Conservation (phyloP, 2,329 filamentous ascomycete species). For the Penicillium crustosum region DNA sequence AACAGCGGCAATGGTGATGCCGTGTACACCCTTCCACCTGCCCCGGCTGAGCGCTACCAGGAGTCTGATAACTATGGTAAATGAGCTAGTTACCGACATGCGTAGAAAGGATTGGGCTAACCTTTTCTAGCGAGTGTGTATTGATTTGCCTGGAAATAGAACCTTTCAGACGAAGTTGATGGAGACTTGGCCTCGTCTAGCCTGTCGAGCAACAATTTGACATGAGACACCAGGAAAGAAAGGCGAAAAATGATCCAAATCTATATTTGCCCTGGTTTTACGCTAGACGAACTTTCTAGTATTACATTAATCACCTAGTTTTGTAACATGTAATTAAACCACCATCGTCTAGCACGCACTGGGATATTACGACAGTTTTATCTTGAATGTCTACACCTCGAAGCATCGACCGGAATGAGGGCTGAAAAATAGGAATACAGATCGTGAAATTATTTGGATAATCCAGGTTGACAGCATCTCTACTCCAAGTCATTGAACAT, state of each 20-base stretch:
- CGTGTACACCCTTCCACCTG: conserved; percentile 1
- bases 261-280: background rate
- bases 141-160: background rate
- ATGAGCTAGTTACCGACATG: background rate
- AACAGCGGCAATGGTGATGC: conserved; percentile 7
- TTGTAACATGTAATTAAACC: background rate
- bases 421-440: background rate
- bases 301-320: background rate
- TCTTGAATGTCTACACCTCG: background rate
- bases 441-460: background rate
- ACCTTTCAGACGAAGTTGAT: background rate
- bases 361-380: background rate
- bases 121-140: background rate
- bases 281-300: background rate
- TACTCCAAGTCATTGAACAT: background rate
- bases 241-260: background rate
- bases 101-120: background rate
- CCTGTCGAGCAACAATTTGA: background rate
- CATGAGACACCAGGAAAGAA: background rate
- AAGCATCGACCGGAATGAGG: background rate
- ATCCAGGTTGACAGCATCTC: background rate
- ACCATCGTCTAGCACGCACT: background rate
- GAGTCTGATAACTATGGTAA: background rate
- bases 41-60: background rate
- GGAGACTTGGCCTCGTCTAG: background rate